These are phyloP conservation scores for Diplodia seriata DNA, from an alignment of 2,329 filamentous ascomycete species.

Conservation along the genomic window DNA sequence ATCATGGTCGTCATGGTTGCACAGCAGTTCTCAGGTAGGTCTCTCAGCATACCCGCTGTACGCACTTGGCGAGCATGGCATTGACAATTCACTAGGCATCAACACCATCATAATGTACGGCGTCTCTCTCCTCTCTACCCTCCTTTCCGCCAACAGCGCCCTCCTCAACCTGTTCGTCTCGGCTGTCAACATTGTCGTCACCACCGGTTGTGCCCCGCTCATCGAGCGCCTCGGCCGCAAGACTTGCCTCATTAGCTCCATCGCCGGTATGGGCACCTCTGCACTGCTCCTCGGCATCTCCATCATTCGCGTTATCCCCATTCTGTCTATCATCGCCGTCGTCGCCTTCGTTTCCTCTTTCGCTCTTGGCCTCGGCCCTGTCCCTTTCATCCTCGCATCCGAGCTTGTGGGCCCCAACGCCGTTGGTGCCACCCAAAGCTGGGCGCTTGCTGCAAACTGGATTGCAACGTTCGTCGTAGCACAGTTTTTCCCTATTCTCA, in stretches of 20 bases:
- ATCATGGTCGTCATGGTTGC: constrained; percentile 93
- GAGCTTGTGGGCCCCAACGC: constrained; percentile 91
- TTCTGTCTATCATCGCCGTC: constrained; percentile 81
- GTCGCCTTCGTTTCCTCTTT: constrained; percentile 89
- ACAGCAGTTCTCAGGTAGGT: constrained; percentile 72
- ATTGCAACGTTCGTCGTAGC: constrained; percentile 89
- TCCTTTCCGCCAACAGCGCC: constrained; percentile 81
- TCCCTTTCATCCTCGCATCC: constrained; percentile 91
- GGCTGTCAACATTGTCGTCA: constrained; percentile 83
- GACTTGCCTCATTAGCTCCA: constrained; percentile 79
- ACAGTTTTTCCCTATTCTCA: constrained; percentile 91
- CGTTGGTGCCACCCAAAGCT: constrained; percentile 88
- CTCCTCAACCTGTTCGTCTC: constrained; percentile 89
- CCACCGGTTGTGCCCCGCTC: constrained; percentile 79
- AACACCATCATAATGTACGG: constrained; percentile 99
- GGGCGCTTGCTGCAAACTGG: constrained; percentile 87
- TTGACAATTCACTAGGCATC: constrained; percentile 61
- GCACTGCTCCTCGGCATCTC: constrained; percentile 80
- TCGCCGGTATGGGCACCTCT: constrained; percentile 81
- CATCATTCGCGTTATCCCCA: constrained; percentile 74
- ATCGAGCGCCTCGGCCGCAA: constrained; percentile 90
- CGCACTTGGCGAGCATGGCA: background rate
- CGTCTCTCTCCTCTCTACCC: constrained; percentile 80
- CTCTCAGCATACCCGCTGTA: constrained; percentile 53
- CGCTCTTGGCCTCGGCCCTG: constrained; percentile 86